Base-by-base conservation (phyloP, 352 stramenopile genomes). In the Globisporangium splendens region DNA sequence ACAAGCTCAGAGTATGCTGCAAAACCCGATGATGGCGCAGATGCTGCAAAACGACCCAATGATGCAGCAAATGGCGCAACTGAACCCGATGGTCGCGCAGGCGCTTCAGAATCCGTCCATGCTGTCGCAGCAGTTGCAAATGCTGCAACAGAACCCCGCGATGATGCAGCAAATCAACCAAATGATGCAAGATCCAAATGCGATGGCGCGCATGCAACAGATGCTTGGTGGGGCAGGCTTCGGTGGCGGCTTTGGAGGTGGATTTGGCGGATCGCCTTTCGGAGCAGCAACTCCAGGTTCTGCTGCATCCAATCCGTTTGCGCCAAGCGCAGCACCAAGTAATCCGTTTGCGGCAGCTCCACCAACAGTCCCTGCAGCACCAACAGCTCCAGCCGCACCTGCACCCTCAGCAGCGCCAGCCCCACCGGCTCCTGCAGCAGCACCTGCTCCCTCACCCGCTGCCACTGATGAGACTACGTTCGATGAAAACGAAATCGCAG, bases 121-220 rank as follows among this genome's bases (percentile, higher is more conserved):
- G 51, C 65, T 95, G 35, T 52, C 69, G 24, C 80, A 93, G 68
- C 80, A 80, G 18, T 61, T 95, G 49, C 73, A 86, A 50, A 68
- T 68, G 11, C 55, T 93, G 50, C 80, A 93, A 65, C 83, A 88
- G 53, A 89, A 95, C 63, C 83, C 85, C 0, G 70, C 66, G 43
- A 91, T 93, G 83, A 83, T 89, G 73, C 77, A 91, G 48, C 83
- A 91, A 62, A 62, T 95, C 20, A 79, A 67, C 46, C 85, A 93
- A 54, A 83, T 93, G 75, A 91, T 95, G 83, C 75, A 69, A 39
- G 74, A 91, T 59, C 83, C 85, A 22, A 82, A 75, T 50, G 78
- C 76, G 31, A 88, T 89, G 72, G 65, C 75, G 54, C 75, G 70
- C 1, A 81, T 91, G 75, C 80, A 93, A 68, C 78, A 88, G 41